Percentiles rank a stretch among this genome's conserved stretches.
phyloP scores from a whole-genome alignment of 192 early-diverging fungal genomes.

The Linnemannia exigua region DNA sequence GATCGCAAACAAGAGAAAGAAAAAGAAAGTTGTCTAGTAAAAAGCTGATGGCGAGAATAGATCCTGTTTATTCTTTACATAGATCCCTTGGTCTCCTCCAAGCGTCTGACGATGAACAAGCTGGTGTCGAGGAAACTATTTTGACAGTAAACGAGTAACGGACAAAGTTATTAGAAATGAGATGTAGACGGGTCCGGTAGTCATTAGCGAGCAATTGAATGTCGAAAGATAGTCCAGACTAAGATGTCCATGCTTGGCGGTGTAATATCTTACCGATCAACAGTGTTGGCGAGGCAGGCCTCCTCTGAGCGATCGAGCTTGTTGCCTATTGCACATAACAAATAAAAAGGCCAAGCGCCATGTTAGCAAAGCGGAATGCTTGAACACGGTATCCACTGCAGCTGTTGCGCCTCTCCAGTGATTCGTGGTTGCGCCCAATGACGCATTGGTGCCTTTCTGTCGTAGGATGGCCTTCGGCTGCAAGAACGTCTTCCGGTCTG shows the following conservation, averaged over 20 bases:
- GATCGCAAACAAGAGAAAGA: background rate
- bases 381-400: background rate
- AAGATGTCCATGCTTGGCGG: background rate
- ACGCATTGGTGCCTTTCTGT: background rate
- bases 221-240: background rate
- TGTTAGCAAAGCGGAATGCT: background rate
- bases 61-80: slow-evolving; percentile 42
- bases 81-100: slow-evolving; percentile 64
- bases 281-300: slow-evolving; percentile 70
- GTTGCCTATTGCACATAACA: slow-evolving; percentile 45
- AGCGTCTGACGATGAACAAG: slow-evolving; percentile 65
- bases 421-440: background rate
- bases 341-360: background rate
- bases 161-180: background rate
- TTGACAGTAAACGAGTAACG: background rate
- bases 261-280: slow-evolving; percentile 58
- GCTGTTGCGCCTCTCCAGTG: background rate
- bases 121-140: slow-evolving; percentile 69
- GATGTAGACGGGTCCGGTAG: too few species aligned
- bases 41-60: background rate
- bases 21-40: slow-evolving; percentile 5
- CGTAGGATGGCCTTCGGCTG: background rate
- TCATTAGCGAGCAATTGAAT: background rate
- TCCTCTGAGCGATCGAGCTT: slow-evolving; percentile 68
- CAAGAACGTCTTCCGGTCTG: background rate